A percentile compares a stretch with the other conserved stretches of the same genome.
These are phyloP conservation scores for Filobasidium floriforme DNA, from an alignment of 768 basidiomycete genomes.

Conservation along the genomic window DNA sequence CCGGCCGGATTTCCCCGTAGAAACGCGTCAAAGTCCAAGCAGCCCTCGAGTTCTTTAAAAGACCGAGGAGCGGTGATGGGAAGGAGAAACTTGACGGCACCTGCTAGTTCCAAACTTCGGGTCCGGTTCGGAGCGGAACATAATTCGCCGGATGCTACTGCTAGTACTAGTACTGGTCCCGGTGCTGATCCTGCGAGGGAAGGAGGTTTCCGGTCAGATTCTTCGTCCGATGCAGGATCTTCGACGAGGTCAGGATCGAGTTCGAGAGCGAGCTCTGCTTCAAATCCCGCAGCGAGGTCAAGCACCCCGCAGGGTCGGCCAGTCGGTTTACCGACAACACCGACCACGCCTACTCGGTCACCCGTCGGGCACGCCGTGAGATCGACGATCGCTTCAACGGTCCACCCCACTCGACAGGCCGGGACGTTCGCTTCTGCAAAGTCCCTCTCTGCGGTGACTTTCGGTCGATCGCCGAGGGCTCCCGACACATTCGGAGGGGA, in stretches of 20 bases:
- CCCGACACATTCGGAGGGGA: too few species aligned
- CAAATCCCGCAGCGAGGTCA: too few species aligned
- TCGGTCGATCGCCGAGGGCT: too few species aligned
- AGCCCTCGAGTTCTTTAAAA: constrained; percentile 6
- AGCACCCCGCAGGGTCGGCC: too few species aligned
- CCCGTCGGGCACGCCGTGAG: too few species aligned
- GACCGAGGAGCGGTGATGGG: not conserved
- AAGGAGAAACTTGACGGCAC: not conserved
- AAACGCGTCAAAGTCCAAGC: constrained; percentile 24
- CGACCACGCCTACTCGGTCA: too few species aligned
- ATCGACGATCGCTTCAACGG: not conserved
- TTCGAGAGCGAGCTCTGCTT: too few species aligned
- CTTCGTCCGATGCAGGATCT: not conserved
- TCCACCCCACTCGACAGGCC: not conserved
- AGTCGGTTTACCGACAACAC: too few species aligned
- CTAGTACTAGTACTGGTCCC: constrained; percentile 22
- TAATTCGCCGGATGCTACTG: not conserved
- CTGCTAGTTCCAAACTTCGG: not conserved
- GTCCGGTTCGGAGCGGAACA: not conserved
- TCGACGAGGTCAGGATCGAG: too few species aligned
- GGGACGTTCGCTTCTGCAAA: not conserved
- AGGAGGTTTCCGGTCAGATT: not conserved
- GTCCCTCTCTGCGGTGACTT: too few species aligned
- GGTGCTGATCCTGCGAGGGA: constrained; percentile 24
- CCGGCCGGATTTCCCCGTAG: constrained; percentile 5